Evolutionary conservation across 495 filamentous ascomycete species (phyloP), one percentile per base, ranked within the genome.

Genomic region (Aspergillus haitiensis): DNA sequence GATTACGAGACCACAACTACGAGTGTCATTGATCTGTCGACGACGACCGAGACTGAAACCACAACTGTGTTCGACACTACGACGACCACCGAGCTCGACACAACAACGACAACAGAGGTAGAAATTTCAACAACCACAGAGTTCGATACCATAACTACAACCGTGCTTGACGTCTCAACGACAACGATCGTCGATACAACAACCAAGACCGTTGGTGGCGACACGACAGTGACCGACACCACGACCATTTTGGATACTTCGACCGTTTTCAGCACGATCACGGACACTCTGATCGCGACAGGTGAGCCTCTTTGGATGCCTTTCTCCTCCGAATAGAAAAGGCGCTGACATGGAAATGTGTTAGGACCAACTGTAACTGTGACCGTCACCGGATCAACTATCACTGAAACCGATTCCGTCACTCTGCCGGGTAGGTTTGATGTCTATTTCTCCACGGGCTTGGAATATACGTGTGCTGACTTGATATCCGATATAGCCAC

Each of bases 51-150:
- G 40, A 50, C 21, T 52, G 52, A 32, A 11, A 61, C 54, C 5
- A 56, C 36, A 2, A 48, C 60, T n/a, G 49, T 63, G 21, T 27
- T 27, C 21, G 21, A 27, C n/a, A 67, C 66, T 32, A 52, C 49
- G 49, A 52, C 44, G 2, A 16, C 27, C n/a, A 47, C 44, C 6
- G 44, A 47, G 4, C 2, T 47, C 15, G 44, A 42, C 39, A 42
- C 39, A 42, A 42, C 39, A 5, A 42, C 39, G 7, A 9, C 15
- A 5, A 42, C 39, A 0, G 39, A 13, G 39, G 9, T 40, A 9
- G 9, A 40, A 13, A 40, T 2, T 0, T 42, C 39, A 9, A 42
- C 39, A 11, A 11, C 15, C 39, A 8, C 12, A 5, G 39, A 42
- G 12, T 13, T 15, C 5, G 12, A 6, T 42, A 11, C 9, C 0